Evolutionary conservation across 345 rosid species (phyloP).

Genomic region (Eucalyptus erythrocorys): DNA sequence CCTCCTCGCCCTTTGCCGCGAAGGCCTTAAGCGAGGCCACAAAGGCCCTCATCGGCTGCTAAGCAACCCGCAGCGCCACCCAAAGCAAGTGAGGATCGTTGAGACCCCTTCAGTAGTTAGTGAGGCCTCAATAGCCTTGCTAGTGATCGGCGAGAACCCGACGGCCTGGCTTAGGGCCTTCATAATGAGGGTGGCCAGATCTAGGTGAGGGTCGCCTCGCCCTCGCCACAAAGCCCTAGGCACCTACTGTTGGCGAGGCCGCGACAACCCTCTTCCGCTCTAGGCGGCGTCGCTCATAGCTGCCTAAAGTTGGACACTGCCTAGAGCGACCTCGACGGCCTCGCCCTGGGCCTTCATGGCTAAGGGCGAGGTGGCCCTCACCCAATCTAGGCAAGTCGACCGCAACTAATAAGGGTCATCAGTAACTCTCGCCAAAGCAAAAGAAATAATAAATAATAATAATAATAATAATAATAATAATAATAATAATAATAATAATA

Average conservation of each 20-base stretch:
- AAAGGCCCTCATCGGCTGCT: rapidly evolving
- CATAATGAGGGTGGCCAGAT: rapidly evolving
- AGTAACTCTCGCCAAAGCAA: too few species aligned
- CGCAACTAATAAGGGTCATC: too few species aligned
- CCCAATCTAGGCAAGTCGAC: rapidly evolving
- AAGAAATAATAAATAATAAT: too few species aligned
- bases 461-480: too few species aligned
- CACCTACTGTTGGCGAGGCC: too few species aligned
- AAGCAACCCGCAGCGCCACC: rapidly evolving
- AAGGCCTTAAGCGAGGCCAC: too few species aligned
- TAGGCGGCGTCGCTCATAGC: rapidly evolving
- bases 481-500: too few species aligned
- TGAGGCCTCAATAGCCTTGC: too few species aligned
- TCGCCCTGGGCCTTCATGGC: too few species aligned
- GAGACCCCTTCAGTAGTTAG: rapidly evolving
- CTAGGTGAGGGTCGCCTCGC: rapidly evolving
- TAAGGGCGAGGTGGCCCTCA: rapidly evolving
- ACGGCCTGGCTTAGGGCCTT: rapidly evolving
- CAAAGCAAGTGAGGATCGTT: too few species aligned
- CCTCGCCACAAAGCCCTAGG: rapidly evolving
- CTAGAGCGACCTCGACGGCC: rapidly evolving
- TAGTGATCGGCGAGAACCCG: rapidly evolving
- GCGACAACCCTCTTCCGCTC: rapidly evolving
- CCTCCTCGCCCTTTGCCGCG: rapidly evolving
- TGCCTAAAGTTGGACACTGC: rapidly evolving